Conservation (phyloP, 768 basidiomycete species). For the Trametes sanguinea region DNA sequence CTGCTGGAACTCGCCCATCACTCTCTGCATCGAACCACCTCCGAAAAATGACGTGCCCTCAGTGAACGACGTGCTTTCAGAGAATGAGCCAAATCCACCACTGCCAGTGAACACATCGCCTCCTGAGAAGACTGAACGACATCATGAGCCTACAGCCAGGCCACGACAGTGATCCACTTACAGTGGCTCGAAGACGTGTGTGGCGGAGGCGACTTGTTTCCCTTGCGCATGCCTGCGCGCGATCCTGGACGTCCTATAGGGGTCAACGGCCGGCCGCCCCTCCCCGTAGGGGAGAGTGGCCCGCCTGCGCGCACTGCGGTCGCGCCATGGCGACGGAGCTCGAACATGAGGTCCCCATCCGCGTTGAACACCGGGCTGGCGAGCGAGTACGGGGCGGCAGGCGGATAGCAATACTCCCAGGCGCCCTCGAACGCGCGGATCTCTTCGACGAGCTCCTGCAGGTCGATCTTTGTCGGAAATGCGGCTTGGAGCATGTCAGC, state of each 20-base stretch:
- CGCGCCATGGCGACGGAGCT: constrained; percentile 26
- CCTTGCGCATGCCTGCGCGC: background rate
- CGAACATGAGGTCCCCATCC: constrained; percentile 35
- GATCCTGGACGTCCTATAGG: background rate
- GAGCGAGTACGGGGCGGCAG: constrained; percentile 30
- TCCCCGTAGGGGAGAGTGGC: background rate
- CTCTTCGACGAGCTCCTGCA: constrained; percentile 27
- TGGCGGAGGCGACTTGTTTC: background rate
- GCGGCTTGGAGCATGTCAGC: constrained; percentile 24
- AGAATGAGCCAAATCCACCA: background rate
- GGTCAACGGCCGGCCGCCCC: background rate
- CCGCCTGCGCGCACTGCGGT: background rate
- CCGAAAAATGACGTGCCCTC: no score
- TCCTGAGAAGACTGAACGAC: background rate
- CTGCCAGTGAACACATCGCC: background rate
- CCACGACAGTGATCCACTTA: background rate
- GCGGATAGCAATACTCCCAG: constrained; percentile 32
- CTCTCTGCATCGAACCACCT: no score
- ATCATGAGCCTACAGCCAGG: background rate
- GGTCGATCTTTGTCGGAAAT: constrained; percentile 28
- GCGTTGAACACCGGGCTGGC: constrained; percentile 35
- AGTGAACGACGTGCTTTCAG: no score
- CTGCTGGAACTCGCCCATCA: no score
- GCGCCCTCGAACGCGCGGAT: constrained; percentile 32
- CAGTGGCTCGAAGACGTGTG: background rate